Evolutionary conservation across 768 basidiomycete genomes (phyloP).

Genomic region (Cyathus striatus): DNA sequence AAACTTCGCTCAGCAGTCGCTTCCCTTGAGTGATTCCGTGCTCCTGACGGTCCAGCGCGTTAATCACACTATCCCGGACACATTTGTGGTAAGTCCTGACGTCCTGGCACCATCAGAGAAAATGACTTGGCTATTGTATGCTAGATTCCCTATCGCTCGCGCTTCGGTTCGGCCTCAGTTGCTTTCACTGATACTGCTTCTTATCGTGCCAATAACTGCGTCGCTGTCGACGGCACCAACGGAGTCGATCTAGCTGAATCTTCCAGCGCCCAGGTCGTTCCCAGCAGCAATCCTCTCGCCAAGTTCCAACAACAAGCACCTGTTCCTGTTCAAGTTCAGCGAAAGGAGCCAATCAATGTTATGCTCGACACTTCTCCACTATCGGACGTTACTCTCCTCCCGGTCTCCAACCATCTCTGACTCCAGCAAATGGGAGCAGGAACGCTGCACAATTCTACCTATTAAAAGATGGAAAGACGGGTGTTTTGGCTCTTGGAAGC

Average conservation of each 20-base stretch:
- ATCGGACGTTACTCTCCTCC: constrained; percentile 38
- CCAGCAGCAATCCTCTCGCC: constrained; percentile 19
- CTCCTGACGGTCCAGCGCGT: constrained; percentile 36
- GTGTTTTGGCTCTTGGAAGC: constrained; percentile 55
- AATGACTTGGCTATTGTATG: too few relatives aligned
- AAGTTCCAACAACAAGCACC: constrained; percentile 36
- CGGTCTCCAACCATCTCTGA: constrained; percentile 28
- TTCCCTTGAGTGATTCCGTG: constrained; percentile 41
- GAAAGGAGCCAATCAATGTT: constrained; percentile 39
- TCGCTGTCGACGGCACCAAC: constrained; percentile 45
- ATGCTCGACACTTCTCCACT: constrained; percentile 43
- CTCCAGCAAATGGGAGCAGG: constrained; percentile 39
- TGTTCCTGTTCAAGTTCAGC: constrained; percentile 20
- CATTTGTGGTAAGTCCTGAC: constrained; percentile 33
- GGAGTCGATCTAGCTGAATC: constrained; percentile 30
- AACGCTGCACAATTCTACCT: constrained; percentile 51
- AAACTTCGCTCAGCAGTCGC: constrained; percentile 47
- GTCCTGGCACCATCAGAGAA: too few relatives aligned
- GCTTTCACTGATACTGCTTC: constrained; percentile 46
- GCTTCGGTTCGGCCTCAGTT: constrained; percentile 35
- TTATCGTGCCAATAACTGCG: constrained; percentile 51
- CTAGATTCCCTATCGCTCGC: constrained; percentile 57
- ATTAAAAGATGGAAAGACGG: constrained; percentile 47
- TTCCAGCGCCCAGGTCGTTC: constrained; percentile 2
- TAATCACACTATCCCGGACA: constrained; percentile 32